Evolutionary conservation across 2,329 filamentous ascomycete species (phyloP).

Genomic region (Epichloe elymi): DNA sequence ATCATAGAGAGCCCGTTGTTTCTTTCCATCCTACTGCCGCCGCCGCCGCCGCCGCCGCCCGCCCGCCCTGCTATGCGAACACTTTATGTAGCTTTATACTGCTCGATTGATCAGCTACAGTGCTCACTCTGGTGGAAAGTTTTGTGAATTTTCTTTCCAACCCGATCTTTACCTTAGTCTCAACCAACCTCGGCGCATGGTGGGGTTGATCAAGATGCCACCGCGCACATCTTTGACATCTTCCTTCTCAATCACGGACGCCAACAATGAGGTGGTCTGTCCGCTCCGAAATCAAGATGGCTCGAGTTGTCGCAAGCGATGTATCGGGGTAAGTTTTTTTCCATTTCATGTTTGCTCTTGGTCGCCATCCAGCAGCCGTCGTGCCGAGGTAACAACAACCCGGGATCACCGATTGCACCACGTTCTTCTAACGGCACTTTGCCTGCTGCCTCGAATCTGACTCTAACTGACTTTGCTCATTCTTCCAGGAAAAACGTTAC

Average conservation of each 20-base stretch:
- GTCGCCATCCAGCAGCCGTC: neutral
- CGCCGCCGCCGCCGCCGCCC: neutral
- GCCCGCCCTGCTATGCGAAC: constrained; percentile 14
- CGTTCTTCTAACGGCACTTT: neutral
- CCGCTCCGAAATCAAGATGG: constrained; percentile 92
- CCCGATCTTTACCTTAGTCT: constrained; percentile 3
- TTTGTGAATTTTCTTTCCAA: constrained; percentile 1
- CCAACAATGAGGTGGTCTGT: constrained; percentile 93
- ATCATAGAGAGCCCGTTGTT: neutral
- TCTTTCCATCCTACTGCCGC: too few species aligned
- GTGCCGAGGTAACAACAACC: neutral
- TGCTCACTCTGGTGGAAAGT: neutral
- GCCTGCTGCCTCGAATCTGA: neutral
- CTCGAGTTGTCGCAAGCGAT: constrained; percentile 93
- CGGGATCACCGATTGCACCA: neutral
- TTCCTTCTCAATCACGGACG: constrained; percentile 83
- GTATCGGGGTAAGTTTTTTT: constrained; percentile 73
- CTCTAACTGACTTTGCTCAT: neutral
- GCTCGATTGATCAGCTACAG: constrained; percentile 19
- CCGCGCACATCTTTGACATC: constrained; percentile 76
- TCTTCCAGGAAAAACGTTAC: constrained; percentile 72
- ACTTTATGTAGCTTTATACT: constrained; percentile 11
- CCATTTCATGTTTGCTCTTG: neutral
- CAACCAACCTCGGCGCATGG: constrained; percentile 2
- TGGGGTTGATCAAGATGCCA: constrained; percentile 63